phyloP scores from a whole-genome alignment of 257 asterid genomes.

The Solanum sejunctum region DNA sequence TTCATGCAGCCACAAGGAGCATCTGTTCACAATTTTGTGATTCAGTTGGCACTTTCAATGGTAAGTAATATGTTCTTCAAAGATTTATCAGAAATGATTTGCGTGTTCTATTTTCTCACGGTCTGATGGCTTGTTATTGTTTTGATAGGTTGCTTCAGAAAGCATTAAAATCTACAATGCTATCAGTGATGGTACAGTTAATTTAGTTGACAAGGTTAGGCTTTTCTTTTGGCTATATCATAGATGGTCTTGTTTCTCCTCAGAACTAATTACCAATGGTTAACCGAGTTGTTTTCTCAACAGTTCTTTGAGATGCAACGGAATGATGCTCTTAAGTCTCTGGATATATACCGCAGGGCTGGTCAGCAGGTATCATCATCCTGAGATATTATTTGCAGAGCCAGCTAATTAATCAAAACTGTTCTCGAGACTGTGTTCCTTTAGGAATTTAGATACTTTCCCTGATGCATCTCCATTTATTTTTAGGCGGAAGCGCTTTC shows the following conservation, averaged over 20 bases:
- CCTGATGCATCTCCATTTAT: constrained; percentile 1
- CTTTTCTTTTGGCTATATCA: constrained; percentile 1
- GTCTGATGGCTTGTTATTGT: constrained; percentile 3
- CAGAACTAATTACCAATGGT: not conserved
- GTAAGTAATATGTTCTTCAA: constrained; percentile 19
- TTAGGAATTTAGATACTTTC: not conserved
- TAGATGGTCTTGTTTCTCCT: not conserved
- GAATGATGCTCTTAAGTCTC: constrained; percentile 76
- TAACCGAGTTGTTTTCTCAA: constrained; percentile 8
- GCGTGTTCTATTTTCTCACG: not conserved
- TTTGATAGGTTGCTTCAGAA: constrained; percentile 76
- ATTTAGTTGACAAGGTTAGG: constrained; percentile 93
- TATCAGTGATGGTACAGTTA: constrained; percentile 74
- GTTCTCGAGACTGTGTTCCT: not conserved
- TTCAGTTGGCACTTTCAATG: constrained; percentile 92
- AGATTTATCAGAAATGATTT: not conserved
- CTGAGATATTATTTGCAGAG: not conserved
- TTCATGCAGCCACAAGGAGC: constrained; percentile 96
- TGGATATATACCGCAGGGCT: constrained; percentile 85
- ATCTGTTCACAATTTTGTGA: constrained; percentile 60
- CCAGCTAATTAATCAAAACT: not conserved
- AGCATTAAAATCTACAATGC: constrained; percentile 86
- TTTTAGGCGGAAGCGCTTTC: constrained; percentile 87
- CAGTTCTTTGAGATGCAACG: constrained; percentile 99
- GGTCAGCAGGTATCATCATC: constrained; percentile 65